Base-by-base conservation (phyloP, 805 yeast genomes). In the Nakazawaea ernobii region DNA sequence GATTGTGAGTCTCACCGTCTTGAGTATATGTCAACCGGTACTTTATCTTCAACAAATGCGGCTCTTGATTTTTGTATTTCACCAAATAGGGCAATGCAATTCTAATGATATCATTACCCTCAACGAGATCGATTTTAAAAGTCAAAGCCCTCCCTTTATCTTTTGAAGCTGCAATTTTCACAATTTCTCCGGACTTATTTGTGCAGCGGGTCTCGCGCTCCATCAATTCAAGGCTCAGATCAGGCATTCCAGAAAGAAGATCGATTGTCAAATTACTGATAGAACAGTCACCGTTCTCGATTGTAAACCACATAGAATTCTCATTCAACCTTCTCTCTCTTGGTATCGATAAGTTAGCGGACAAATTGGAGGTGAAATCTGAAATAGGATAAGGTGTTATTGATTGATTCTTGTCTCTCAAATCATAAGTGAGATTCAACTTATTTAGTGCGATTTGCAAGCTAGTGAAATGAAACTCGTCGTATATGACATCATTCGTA, bases 11-110 rank as follows among this genome's bases (percentile, higher is more conserved):
- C 49, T 50, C 55, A 4, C 45, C 54, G 11, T 49, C 51, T 44
- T 49, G 56, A 47, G 39, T 60, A 46, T 45, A 60, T 29, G 37
- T 49, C 51, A 15, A 59, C 55, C 4, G 49, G 51, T 6, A 65
- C 47, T 11, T 53, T 55, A 5, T 59, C 46, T 14, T 46, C 39
- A 6, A 57, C 47, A 32, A 45, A 44, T 8, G 59, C 61, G 24
- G 49, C 49, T 49, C 46, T 27, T 42, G 41, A 9, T 42, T 38
- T 4, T 41, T 46, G 29, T 33, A 30, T 6, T 15, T 14, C n/a
- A 37, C 24, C 6, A 11, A 13, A 36, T 46, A 53, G 2, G 46
- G 45, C 42, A 53, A 29, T 14, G 47, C 42, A 24, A 50, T 42
- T 33, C 46, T 45, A 43, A 51, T 43, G 10, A 38, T 26, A 8